Conservation (phyloP, 2,329 filamentous ascomycete species). For the Colletotrichum gloeosporioides region DNA sequence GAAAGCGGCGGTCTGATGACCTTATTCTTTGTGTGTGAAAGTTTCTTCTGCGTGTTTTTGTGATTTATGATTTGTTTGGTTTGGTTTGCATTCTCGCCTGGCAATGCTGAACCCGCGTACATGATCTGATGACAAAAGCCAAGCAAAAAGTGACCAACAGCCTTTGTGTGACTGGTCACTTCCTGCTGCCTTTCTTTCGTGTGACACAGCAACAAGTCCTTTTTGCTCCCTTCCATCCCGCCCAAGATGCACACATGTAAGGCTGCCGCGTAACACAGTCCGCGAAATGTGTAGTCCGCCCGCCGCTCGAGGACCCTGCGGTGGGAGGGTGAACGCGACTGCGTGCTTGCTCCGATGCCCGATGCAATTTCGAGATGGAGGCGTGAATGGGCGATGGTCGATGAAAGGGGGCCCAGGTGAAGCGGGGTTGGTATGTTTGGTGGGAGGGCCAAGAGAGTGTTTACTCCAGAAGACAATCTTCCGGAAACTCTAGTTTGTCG, state of each 20-base stretch:
- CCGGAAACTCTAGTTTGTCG: background rate
- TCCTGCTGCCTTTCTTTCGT: background rate
- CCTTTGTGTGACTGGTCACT: conserved; percentile 1
- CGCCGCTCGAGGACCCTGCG: background rate
- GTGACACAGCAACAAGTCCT: background rate
- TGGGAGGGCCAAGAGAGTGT: background rate
- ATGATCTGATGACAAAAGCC: conserved; percentile 4
- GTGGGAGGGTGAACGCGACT: background rate
- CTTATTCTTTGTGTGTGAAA: background rate
- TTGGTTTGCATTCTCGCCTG: background rate
- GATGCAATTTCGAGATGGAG: background rate
- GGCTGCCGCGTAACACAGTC: background rate
- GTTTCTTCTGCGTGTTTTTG: background rate
- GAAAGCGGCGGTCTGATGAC: background rate
- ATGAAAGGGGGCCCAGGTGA: background rate
- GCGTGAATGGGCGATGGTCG: background rate
- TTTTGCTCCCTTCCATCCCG: background rate
- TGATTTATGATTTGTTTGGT: background rate
- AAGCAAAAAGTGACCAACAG: conserved; percentile 1
- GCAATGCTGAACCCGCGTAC: background rate
- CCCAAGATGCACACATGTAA: background rate
- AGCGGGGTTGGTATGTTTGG: background rate
- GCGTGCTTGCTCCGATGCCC: background rate
- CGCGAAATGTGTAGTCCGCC: background rate
- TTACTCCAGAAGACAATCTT: background rate